Evolutionary conservation across 108 stramenopile genomes (phyloP).

Genomic region (Conticribra guillardii): DNA sequence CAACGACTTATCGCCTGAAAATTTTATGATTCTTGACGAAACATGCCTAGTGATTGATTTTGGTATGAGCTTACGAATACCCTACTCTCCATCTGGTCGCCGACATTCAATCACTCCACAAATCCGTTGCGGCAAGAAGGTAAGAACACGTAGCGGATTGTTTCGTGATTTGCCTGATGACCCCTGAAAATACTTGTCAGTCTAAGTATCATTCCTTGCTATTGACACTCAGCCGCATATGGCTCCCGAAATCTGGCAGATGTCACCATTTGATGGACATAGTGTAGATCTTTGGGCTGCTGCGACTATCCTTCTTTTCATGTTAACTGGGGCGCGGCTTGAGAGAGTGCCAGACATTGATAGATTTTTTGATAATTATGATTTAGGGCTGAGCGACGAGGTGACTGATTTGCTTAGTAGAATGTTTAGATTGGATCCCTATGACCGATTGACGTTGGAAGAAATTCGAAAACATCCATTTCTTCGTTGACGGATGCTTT

Average conservation of each 20-base stretch:
- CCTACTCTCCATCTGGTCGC: constrained; percentile 39
- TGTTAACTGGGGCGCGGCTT: constrained; percentile 51
- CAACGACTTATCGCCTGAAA: constrained; percentile 81
- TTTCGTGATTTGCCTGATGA: background rate
- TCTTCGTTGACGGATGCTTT: background rate
- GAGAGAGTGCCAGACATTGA: constrained; percentile 18
- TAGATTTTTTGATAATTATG: constrained; percentile 26
- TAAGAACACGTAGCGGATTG: background rate
- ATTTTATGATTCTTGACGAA: constrained; percentile 62
- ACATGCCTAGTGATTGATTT: constrained; percentile 77
- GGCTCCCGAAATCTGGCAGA: constrained; percentile 53
- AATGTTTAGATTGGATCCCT: constrained; percentile 43
- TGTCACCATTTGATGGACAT: constrained; percentile 57
- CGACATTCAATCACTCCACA: constrained; percentile 43
- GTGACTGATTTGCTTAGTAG: constrained; percentile 46
- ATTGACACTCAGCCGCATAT: constrained; percentile 49
- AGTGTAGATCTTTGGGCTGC: constrained; percentile 68
- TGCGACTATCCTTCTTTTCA: constrained; percentile 67
- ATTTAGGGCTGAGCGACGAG: constrained; percentile 29
- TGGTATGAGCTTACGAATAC: constrained; percentile 86
- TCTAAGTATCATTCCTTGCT: background rate
- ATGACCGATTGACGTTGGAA: constrained; percentile 41
- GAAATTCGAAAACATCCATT: constrained; percentile 35
- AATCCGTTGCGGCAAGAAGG: constrained; percentile 58
- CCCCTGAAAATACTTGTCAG: background rate